These are phyloP conservation scores for Metschnikowia aberdeeniae DNA, from an alignment of 805 yeast species.

Conservation along the genomic window DNA sequence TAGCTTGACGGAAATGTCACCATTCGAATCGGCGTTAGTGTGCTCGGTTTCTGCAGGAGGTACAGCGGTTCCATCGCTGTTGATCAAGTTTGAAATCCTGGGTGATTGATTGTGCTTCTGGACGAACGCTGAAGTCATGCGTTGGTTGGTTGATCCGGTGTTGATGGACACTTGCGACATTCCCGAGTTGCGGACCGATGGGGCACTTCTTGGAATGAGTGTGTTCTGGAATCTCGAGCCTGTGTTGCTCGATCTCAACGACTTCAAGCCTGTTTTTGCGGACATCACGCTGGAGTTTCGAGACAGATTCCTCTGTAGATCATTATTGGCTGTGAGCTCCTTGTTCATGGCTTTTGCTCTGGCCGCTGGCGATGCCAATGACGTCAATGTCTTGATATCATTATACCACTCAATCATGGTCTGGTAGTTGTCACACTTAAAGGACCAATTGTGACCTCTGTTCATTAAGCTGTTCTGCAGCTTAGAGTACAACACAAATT, in stretches of 20 bases:
- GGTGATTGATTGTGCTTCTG: constrained; percentile 32
- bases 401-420: constrained; percentile 81
- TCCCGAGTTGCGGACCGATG: constrained; percentile 5
- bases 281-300: constrained; percentile 13
- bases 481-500: constrained; percentile 76
- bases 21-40: constrained; percentile 10
- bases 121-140: constrained; percentile 39
- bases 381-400: constrained; percentile 66
- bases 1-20: constrained; percentile 7
- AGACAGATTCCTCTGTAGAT: constrained; percentile 8
- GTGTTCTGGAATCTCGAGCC: constrained; percentile 7
- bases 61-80: constrained; percentile 43
- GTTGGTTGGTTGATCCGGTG: constrained; percentile 18
- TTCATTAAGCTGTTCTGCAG: constrained; percentile 66
- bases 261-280: constrained; percentile 11
- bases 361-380: constrained; percentile 55
- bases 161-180: constrained; percentile 10
- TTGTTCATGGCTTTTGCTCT: constrained; percentile 43
- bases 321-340: constrained; percentile 14
- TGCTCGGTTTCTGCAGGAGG: constrained; percentile 34
- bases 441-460: constrained; percentile 91
- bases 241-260: constrained; percentile 7
- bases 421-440: constrained; percentile 80
- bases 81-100: constrained; percentile 37
- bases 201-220: constrained; percentile 5